A percentile compares a stretch with the other conserved stretches of the same genome.
Evolutionary conservation across 306 rosid species (phyloP).

Genomic region (Trifolium fragiferum): DNA sequence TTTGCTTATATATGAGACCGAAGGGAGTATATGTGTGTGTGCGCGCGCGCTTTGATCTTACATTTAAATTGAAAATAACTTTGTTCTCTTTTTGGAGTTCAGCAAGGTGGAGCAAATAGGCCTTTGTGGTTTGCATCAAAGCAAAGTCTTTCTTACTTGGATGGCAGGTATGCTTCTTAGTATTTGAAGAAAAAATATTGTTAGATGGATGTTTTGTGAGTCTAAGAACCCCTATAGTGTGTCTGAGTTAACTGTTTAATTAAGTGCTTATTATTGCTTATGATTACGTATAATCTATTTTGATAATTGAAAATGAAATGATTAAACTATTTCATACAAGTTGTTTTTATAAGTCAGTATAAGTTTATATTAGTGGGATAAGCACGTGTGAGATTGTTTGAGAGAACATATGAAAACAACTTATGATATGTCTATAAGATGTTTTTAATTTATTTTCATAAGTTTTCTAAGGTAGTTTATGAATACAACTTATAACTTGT

Average conservation of each 20-base stretch:
- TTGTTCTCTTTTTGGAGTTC: slow-evolving; percentile 42
- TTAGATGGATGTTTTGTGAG: not conserved
- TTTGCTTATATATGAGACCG: no score
- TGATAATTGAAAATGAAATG: not conserved
- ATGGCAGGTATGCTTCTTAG: slow-evolving; percentile 74
- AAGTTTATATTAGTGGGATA: no score
- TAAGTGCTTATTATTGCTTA: not conserved
- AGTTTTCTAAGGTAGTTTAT: not conserved
- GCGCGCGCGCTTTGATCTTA: not conserved
- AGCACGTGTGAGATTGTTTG: no score
- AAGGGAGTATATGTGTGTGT: not conserved
- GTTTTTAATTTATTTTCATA: not conserved
- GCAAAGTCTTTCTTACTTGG: slow-evolving; percentile 95
- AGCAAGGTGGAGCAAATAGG: slow-evolving; percentile 88
- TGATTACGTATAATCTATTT: not conserved
- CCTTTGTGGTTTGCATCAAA: slow-evolving; percentile 97
- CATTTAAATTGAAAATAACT: not conserved
- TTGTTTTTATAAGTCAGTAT: not conserved
- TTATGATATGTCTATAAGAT: not conserved
- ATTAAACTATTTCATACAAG: not conserved
- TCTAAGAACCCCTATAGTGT: not conserved
- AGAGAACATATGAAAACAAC: not conserved
- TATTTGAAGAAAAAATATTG: not conserved
- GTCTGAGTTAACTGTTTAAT: not conserved
- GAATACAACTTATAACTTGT: not conserved